Evolutionary conservation across 164 flowering plant species (phyloP).

Genomic region (Nelumbo lutea): DNA sequence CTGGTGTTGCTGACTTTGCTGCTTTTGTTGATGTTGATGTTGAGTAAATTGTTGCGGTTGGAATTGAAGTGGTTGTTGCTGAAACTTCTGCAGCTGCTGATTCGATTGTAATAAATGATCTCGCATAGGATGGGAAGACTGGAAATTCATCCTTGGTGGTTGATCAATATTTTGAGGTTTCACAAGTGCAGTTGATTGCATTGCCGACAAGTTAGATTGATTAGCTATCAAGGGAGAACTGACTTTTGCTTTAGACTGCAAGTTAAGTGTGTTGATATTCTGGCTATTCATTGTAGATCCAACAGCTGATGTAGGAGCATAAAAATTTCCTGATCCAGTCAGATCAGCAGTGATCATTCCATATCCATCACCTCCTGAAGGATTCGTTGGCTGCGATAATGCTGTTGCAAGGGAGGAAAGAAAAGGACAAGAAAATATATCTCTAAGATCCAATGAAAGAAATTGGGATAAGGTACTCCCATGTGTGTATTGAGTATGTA

Average conservation of each 20-base stretch:
- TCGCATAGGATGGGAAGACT: slow-evolving; percentile 31
- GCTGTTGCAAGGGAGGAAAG: slow-evolving; percentile 10
- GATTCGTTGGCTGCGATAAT: slow-evolving; percentile 21
- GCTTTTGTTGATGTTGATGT: slow-evolving; percentile 45
- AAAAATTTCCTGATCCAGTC: slow-evolving; percentile 62
- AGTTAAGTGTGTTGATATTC: slow-evolving; percentile 34
- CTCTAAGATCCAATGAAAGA: too few species aligned
- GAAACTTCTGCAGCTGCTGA: slow-evolving; percentile 35
- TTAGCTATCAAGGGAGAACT: slow-evolving; percentile 37
- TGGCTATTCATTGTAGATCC: slow-evolving; percentile 54
- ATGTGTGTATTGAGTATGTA: too few species aligned
- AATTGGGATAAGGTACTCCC: too few species aligned
- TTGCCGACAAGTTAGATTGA: slow-evolving; percentile 44
- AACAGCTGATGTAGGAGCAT: slow-evolving; percentile 38
- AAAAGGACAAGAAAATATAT: not conserved
- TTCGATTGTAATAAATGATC: slow-evolving; percentile 42
- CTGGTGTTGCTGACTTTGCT: slow-evolving; percentile 47
- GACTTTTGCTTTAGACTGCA: slow-evolving; percentile 45
- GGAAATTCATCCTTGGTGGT: slow-evolving; percentile 46
- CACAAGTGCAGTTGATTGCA: slow-evolving; percentile 37
- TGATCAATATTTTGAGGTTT: slow-evolving; percentile 51
- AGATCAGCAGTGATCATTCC: slow-evolving; percentile 46
- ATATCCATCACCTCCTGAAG: slow-evolving; percentile 60
- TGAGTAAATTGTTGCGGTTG: slow-evolving; percentile 42
- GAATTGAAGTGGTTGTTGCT: slow-evolving; percentile 50